These are phyloP conservation scores for Iberis pinnata DNA, from an alignment of 345 rosid species.

Conservation along the genomic window DNA sequence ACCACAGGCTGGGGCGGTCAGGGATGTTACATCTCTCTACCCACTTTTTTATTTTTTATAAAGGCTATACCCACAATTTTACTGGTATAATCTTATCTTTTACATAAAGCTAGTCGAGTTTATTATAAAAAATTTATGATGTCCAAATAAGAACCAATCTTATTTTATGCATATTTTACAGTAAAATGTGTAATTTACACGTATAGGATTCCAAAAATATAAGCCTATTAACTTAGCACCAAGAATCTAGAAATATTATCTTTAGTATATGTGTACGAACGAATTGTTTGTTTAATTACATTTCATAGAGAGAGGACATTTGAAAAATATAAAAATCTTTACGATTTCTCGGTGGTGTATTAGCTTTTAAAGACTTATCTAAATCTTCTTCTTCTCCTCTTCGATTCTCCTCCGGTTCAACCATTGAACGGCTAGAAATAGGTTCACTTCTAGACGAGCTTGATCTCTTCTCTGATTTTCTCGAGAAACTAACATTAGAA, in stretches of 20 bases:
- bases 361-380: conserved; percentile 20
- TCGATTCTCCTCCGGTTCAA: conserved; percentile 21
- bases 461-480: conserved; percentile 31
- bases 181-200: no score
- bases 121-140: no score
- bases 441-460: conserved; percentile 30
- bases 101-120: no score
- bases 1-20: no score
- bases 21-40: no score
- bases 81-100: no score
- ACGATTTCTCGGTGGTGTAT: conserved; percentile 80
- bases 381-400: conserved; percentile 18
- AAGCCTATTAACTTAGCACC: not conserved
- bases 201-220: conserved; percentile 3
- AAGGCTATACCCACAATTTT: no score
- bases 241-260: not conserved
- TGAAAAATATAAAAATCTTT: conserved; percentile 20
- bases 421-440: conserved; percentile 28
- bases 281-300: conserved; percentile 18
- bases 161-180: no score
- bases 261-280: not conserved
- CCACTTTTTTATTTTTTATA: no score
- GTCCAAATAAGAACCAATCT: no score
- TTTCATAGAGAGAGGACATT: conserved; percentile 1
- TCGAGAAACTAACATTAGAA: conserved; percentile 25